Evolutionary conservation across 257 asterid genomes (phyloP).

Genomic region (Solanum pinnatisectum): DNA sequence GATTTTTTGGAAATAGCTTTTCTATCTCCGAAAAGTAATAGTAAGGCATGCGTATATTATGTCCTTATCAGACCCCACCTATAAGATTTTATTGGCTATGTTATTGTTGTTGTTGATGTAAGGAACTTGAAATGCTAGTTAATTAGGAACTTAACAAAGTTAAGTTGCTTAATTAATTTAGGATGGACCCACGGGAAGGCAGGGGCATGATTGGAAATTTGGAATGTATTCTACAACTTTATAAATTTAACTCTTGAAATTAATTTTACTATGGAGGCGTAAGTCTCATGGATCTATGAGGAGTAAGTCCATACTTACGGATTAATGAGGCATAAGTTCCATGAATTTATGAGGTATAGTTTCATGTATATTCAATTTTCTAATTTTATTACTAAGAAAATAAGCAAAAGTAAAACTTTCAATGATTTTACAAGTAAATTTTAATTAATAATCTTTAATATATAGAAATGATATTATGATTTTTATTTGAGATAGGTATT

Average conservation of each 20-base stretch:
- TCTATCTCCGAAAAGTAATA: too few species aligned
- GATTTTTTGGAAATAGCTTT: too few species aligned
- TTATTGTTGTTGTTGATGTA: too few species aligned
- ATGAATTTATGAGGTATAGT: not conserved
- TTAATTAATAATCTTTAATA: too few species aligned
- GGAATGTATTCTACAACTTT: not conserved
- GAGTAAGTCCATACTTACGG: too few species aligned
- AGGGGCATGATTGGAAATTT: not conserved
- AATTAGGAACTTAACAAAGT: not conserved
- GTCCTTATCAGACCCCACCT: not conserved
- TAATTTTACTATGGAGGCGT: not conserved
- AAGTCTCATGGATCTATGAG: not conserved
- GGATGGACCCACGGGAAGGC: not conserved
- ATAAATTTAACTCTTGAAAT: not conserved
- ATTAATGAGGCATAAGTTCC: too few species aligned
- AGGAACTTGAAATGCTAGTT: not conserved
- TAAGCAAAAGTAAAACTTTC: not conserved
- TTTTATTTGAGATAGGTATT: not conserved
- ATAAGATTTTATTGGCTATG: too few species aligned
- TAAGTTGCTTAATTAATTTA: not conserved
- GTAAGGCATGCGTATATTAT: not conserved
- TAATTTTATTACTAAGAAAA: not conserved
- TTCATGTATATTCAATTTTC: too few species aligned
- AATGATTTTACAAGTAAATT: too few species aligned
- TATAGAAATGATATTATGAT: not conserved